Conservation (phyloP, 2,329 filamentous ascomycete genomes). For the Penicillium sp. region DNA sequence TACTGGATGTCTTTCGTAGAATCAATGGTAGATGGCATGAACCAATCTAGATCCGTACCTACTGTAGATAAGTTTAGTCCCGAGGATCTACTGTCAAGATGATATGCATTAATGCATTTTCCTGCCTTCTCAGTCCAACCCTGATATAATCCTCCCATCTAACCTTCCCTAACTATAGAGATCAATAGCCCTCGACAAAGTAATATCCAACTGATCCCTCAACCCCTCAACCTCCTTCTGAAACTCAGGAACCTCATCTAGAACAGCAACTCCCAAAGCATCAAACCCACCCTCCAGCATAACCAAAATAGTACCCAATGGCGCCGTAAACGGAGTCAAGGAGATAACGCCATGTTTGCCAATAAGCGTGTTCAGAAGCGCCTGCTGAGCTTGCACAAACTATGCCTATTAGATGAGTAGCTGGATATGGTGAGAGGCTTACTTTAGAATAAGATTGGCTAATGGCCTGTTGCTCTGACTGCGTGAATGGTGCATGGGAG, state of each 20-base stretch:
- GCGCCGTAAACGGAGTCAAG: not conserved
- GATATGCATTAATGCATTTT: too few species aligned
- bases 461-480: not conserved
- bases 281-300: not conserved
- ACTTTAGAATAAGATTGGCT: not conserved
- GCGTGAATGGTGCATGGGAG: not conserved
- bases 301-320: not conserved
- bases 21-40: not conserved
- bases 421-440: not conserved
- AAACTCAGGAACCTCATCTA: not conserved
- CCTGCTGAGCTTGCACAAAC: not conserved
- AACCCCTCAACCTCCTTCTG: not conserved
- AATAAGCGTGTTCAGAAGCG: not conserved
- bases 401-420: not conserved
- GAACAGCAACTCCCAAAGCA: not conserved
- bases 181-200: not conserved
- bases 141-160: too few species aligned
- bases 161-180: not conserved
- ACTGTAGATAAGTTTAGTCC: not conserved
- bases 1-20: not conserved
- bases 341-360: not conserved
- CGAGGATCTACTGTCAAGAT: too few species aligned
- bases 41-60: not conserved
- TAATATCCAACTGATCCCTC: not conserved
- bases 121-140: too few species aligned